phyloP scores from a whole-genome alignment of 305 asterid species.

The Solanum hybrid region DNA sequence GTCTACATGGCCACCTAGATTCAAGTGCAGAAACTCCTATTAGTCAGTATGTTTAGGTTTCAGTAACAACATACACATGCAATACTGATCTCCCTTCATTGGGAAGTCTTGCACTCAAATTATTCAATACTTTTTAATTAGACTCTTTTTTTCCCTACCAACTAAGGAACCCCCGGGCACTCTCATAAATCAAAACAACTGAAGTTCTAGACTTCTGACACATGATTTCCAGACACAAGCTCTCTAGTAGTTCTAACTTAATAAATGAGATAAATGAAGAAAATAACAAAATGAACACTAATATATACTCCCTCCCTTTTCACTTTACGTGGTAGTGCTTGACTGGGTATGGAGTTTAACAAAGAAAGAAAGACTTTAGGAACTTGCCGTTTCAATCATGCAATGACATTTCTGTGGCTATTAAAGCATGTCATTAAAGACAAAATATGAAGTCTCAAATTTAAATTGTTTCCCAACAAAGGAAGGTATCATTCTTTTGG shows the following conservation, averaged over 20 bases:
- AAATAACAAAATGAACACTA: neutral
- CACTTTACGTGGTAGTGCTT: neutral
- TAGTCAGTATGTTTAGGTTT: neutral
- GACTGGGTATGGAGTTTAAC: neutral
- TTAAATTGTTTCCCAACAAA: neutral
- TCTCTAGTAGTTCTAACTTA: neutral
- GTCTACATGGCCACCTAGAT: conserved; percentile 91
- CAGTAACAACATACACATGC: neutral
- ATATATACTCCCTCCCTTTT: neutral
- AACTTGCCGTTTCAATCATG: neutral
- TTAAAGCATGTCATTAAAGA: neutral
- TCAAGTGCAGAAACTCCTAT: conserved; percentile 11
- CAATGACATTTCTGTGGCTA: neutral
- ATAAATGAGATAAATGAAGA: neutral
- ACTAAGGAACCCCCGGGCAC: neutral
- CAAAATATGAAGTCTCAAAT: neutral
- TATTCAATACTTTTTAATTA: neutral
- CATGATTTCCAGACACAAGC: neutral
- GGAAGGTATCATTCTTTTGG: neutral
- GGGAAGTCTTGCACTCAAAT: neutral
- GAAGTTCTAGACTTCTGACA: neutral
- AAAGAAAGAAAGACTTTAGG: neutral
- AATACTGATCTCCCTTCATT: neutral
- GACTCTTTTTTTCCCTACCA: neutral
- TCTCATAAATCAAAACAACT: neutral